Conservation (phyloP, 1,139 yeast genomes). For the Suhomyces coccinellae region DNA sequence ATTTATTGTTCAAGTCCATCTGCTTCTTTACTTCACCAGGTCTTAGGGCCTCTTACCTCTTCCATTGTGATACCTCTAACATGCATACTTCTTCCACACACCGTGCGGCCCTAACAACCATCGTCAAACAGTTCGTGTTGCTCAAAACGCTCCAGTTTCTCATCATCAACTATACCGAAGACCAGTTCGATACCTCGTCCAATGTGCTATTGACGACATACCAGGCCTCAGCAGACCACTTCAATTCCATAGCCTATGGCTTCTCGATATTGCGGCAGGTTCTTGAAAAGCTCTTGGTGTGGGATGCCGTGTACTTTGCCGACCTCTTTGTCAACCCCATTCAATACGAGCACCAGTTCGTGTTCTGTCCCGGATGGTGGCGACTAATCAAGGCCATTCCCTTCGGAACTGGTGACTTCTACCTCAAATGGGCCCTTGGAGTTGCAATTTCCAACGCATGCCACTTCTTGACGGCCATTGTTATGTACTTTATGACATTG, state of each 20-base stretch:
- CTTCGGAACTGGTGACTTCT: slow-evolving; percentile 31
- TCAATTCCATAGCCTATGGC: slow-evolving; percentile 1
- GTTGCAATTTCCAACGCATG: slow-evolving; percentile 51
- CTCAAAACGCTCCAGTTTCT: not conserved
- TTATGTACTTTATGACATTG: slow-evolving; percentile 53
- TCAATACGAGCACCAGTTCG: slow-evolving; percentile 83
- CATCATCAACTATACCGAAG: not conserved
- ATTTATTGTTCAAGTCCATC: no score
- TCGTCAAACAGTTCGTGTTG: not conserved
- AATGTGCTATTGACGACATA: slow-evolving; percentile 23
- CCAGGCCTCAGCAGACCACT: slow-evolving; percentile 7
- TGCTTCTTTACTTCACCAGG: no score
- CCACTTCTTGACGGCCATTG: slow-evolving; percentile 51
- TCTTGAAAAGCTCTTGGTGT: slow-evolving; percentile 57
- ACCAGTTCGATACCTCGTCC: slow-evolving; percentile 43
- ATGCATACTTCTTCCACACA: no score
- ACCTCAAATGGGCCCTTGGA: slow-evolving; percentile 44
- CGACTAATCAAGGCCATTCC: slow-evolving; percentile 38
- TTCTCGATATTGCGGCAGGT: slow-evolving; percentile 14
- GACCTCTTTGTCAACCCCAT: slow-evolving; percentile 54
- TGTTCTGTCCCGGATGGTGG: slow-evolving; percentile 83
- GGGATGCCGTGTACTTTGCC: slow-evolving; percentile 86
- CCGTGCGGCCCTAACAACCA: not conserved
- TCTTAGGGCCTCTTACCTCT: no score
- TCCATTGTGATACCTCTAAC: no score